phyloP scores from a whole-genome alignment of 164 flowering plant species.

The Protea cynaroides region DNA sequence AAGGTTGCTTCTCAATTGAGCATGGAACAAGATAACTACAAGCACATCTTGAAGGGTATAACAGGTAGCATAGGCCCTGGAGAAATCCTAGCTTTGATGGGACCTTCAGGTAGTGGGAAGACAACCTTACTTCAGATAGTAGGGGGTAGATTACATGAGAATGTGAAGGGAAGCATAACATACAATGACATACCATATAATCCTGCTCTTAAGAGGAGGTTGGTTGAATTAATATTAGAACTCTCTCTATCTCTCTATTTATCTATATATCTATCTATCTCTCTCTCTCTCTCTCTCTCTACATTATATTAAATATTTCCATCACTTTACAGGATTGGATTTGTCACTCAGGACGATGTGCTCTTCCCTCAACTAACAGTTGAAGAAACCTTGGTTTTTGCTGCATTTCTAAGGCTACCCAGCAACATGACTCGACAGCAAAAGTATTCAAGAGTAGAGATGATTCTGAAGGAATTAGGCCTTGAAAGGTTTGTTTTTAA shows the following conservation, averaged over 20 bases:
- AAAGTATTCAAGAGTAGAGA: constrained; percentile 63
- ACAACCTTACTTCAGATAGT: constrained; percentile 77
- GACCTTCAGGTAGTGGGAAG: constrained; percentile 98
- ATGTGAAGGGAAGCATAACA: constrained; percentile 66
- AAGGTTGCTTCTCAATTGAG: constrained; percentile 50
- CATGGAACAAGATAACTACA: constrained; percentile 52
- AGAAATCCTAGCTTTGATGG: constrained; percentile 92
- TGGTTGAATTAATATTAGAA: not conserved
- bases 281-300: not conserved
- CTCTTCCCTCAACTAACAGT: constrained; percentile 88
- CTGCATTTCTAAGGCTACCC: constrained; percentile 88
- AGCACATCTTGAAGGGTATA: constrained; percentile 74
- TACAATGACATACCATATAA: constrained; percentile 74
- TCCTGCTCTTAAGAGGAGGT: constrained; percentile 88
- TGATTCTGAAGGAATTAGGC: constrained; percentile 73
- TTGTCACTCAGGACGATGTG: constrained; percentile 94
- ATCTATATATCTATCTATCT: not conserved
- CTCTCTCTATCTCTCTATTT: too few relatives aligned
- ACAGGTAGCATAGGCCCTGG: constrained; percentile 92
- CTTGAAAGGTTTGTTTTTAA: constrained; percentile 67
- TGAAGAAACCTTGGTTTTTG: constrained; percentile 82
- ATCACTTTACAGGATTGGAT: constrained; percentile 66
- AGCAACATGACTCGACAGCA: constrained; percentile 62
- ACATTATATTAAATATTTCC: not conserved
- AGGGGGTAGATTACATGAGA: constrained; percentile 77